Evolutionary conservation across 805 yeast genomes (phyloP), one percentile per base, ranked within the genome.

Genomic region (Yamadazyma olivae): DNA sequence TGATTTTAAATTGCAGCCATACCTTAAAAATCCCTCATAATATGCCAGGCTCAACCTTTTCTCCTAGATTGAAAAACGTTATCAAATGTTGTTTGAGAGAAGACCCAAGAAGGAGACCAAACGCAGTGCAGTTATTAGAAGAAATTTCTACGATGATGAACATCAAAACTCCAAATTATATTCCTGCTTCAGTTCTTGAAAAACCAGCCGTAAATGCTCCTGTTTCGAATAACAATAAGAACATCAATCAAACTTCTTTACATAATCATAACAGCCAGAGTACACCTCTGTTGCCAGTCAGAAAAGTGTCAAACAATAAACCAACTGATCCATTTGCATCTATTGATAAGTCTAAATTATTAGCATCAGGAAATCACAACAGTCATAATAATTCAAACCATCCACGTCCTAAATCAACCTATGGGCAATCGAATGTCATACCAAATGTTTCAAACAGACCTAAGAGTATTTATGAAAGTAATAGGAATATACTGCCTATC

Each of bases 41-140:
- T 3, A 59, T 51, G 4, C 67, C 64, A 9, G 63, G 71, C 5
- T 65, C 62, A 45, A 51, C 46, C 39, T 85, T 80, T 52, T 75
- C 83, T 19, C 67, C 78, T 20, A 61, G 84, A 26, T 54, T 85
- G 56, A 83, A 78, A 46, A 77, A 81, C 51, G 57, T 84, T 17
- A 81, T 85, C 25, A 66, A 74, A 16, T 77, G 76, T 39, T 63
- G 83, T 48, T 57, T 85, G 41, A 67, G 78, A 35, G 82, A 71
- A 25, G 80, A 83, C 51, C 93, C 93, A 3, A 65, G 75, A 30
- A 67, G 77, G 38, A 71, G 95, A 50, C 95, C 95, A 6, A 82
- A 79, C 41, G 81, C 81, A 3, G 78, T 75, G 39, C 91, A 84
- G 53, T 64, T 83, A 17, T 56, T 85, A 20, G 85, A 78, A 33